phyloP scores from a whole-genome alignment of 805 yeast species.

The Yamadazyma endophytica region DNA sequence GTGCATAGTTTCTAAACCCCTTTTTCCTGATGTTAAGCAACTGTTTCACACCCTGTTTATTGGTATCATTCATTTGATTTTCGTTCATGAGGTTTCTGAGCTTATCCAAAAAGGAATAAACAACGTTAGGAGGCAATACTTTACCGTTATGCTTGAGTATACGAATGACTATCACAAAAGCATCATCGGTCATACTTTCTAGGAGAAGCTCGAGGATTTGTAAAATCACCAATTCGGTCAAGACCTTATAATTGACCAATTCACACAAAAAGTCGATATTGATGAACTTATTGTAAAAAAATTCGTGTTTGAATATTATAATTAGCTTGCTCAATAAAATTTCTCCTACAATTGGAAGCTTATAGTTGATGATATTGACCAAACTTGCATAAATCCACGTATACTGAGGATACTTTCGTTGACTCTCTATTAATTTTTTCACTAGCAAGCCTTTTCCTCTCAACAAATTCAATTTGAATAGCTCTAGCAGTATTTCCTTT shows the following conservation, averaged over 20 bases:
- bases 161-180: constrained; percentile 51
- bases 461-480: constrained; percentile 55
- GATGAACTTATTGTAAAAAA: constrained; percentile 37
- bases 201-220: constrained; percentile 33
- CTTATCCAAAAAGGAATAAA: constrained; percentile 52
- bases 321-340: constrained; percentile 50
- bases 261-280: constrained; percentile 57
- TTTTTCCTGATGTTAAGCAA: constrained; percentile 32
- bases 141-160: constrained; percentile 53
- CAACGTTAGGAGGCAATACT: constrained; percentile 44
- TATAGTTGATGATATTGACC: constrained; percentile 56
- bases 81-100: constrained; percentile 60
- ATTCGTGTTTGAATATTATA: constrained; percentile 54
- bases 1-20: constrained; percentile 10
- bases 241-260: constrained; percentile 58
- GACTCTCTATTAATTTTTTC: constrained; percentile 35
- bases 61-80: constrained; percentile 34
- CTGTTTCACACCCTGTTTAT: constrained; percentile 45
- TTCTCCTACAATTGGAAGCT: constrained; percentile 67
- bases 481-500: constrained; percentile 40
- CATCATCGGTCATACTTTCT: constrained; percentile 47
- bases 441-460: constrained; percentile 61
- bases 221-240: constrained; percentile 26
- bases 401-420: constrained; percentile 27
- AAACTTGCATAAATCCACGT: constrained; percentile 55